Percentiles rank a stretch among this genome's conserved stretches.
phyloP scores from a whole-genome alignment of 441 rosid species.

The Francoa sonchifolia region DNA sequence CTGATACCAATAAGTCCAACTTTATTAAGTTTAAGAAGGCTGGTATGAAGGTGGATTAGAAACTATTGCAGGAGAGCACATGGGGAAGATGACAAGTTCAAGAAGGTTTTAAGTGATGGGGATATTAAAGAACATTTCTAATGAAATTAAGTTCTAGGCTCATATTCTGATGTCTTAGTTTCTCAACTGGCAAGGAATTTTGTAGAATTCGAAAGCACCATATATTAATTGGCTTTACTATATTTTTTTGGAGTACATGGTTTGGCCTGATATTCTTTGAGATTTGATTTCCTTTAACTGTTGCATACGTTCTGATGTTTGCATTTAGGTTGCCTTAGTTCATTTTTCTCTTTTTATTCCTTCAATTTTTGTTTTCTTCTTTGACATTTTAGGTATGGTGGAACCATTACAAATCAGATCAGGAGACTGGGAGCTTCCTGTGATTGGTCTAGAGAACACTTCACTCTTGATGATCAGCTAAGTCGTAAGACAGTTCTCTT shows the following conservation, averaged over 20 bases:
- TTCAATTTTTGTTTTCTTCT: background rate
- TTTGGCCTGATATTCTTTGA: too few relatives aligned
- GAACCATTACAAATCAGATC: conserved; percentile 86
- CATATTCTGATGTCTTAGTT: background rate
- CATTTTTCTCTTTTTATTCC: background rate
- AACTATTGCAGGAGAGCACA: background rate
- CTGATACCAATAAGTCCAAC: too few relatives aligned
- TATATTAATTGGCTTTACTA: too few relatives aligned
- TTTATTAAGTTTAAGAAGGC: too few relatives aligned
- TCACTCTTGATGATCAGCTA: conserved; percentile 95
- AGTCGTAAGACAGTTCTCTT: conserved; percentile 81
- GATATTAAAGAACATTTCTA: too few relatives aligned
- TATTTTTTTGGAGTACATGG: background rate
- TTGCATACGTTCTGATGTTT: too few relatives aligned
- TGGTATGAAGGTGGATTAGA: background rate
- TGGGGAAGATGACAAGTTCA: too few relatives aligned
- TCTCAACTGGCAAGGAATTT: background rate
- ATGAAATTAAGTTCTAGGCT: background rate
- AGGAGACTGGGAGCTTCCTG: conserved; percentile 98
- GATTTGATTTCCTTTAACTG: too few relatives aligned
- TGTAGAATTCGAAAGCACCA: background rate
- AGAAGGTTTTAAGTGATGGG: too few relatives aligned
- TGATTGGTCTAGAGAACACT: conserved; percentile 89
- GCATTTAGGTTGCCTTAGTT: conserved; percentile 1
- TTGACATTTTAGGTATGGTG: conserved; percentile 63